Conservation (phyloP, 2,329 filamentous ascomycete genomes). For the Diaporthe vaccinii region DNA sequence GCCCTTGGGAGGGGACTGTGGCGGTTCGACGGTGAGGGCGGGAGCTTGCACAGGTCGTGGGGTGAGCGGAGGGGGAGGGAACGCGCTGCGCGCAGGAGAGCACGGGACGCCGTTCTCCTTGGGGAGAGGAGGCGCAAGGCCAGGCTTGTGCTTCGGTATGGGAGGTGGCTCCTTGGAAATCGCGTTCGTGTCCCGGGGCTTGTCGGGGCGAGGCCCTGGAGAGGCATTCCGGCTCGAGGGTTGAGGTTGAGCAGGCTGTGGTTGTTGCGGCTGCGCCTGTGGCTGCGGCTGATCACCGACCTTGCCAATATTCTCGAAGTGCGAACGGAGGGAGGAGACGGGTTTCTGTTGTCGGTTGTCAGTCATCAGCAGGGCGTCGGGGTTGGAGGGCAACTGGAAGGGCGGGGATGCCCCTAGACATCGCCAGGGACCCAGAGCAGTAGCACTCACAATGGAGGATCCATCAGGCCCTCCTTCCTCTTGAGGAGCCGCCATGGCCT, state of each 20-base stretch:
- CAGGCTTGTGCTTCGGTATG: constrained; percentile 55
- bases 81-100: constrained; percentile 49
- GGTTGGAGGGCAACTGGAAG: constrained; percentile 40
- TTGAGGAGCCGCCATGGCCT: constrained; percentile 39
- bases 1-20: constrained; percentile 75
- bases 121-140: constrained; percentile 38
- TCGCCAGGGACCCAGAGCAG: not conserved
- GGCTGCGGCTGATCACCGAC: constrained; percentile 52
- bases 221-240: constrained; percentile 52
- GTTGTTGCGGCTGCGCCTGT: constrained; percentile 46
- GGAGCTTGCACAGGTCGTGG: constrained; percentile 65
- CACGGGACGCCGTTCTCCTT: constrained; percentile 44
- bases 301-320: constrained; percentile 83
- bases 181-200: constrained; percentile 56
- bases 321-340: constrained; percentile 83
- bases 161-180: constrained; percentile 52
- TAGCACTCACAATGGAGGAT: constrained; percentile 76
- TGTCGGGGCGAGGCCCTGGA: constrained; percentile 56
- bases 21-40: constrained; percentile 77
- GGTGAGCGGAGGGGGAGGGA: constrained; percentile 60
- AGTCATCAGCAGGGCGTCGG: constrained; percentile 43
- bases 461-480: constrained; percentile 71
- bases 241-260: constrained; percentile 51
- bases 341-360: constrained; percentile 70
- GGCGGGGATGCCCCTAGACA: not conserved